Conservation (phyloP, 2,329 filamentous ascomycete genomes). For the Fusarium temperatum region DNA sequence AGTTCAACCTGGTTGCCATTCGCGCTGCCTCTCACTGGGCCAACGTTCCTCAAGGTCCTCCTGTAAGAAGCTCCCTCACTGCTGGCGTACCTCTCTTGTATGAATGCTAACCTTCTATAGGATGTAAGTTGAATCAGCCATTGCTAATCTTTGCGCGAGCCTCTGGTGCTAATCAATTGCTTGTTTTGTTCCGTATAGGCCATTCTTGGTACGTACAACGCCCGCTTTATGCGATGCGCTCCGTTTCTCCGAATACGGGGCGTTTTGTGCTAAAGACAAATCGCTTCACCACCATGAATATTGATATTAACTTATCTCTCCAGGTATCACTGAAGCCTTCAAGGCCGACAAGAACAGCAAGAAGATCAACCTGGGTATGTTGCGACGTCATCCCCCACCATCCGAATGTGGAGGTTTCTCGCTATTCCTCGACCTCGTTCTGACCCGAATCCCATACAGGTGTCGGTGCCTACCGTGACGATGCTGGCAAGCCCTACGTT, state of each 20-base stretch:
- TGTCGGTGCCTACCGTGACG: conserved; percentile 97
- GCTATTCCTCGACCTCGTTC: conserved; percentile 24
- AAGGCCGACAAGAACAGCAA: conserved; percentile 92
- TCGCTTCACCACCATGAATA: conserved; percentile 9
- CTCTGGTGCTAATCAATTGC: conserved; percentile 35
- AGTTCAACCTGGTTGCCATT: conserved; percentile 49
- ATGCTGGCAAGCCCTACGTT: conserved; percentile 97
- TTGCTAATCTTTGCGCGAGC: conserved; percentile 19
- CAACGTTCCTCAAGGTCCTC: conserved; percentile 91
- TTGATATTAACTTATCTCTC: conserved; percentile 35
- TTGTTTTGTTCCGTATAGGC: conserved; percentile 59
- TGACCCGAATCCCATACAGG: conserved; percentile 57
- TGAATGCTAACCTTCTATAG: conserved; percentile 41
- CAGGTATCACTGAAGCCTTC: conserved; percentile 96
- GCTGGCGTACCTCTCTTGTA: conserved; percentile 19
- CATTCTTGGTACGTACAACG: conserved; percentile 70
- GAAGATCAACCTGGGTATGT: conserved; percentile 95
- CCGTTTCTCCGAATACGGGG: conserved; percentile 11
- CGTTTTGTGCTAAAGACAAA: conserved; percentile 15
- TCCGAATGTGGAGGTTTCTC: conserved; percentile 19
- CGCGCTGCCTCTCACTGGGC: conserved; percentile 84
- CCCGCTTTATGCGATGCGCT: conserved; percentile 30
- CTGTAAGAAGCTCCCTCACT: conserved; percentile 67
- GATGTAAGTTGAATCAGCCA: conserved; percentile 48
- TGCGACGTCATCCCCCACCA: conserved; percentile 15